Conservation (phyloP, 1,284 basidiomycete genomes). For the Sporisorium sorghi region DNA sequence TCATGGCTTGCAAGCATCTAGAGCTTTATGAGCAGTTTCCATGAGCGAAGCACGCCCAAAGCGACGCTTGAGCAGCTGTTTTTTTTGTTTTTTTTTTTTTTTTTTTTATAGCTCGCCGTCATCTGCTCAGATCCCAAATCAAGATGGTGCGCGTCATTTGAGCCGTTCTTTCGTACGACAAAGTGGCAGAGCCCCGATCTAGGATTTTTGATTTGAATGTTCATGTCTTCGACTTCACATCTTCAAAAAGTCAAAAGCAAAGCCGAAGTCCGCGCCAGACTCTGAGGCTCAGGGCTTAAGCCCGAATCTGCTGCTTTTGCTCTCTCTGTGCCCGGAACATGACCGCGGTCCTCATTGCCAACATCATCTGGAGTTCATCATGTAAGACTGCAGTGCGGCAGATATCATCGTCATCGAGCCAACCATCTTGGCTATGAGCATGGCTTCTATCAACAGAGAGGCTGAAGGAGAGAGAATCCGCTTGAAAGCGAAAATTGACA, state of each 20-base stretch:
- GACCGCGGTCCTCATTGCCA: slow-evolving; percentile 21
- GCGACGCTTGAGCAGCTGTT: too few relatives aligned
- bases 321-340: too few relatives aligned
- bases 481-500: too few relatives aligned
- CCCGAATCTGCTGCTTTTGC: background rate
- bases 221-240: too few relatives aligned
- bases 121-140: background rate
- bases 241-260: background rate
- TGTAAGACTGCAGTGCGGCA: slow-evolving; percentile 16
- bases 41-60: too few relatives aligned
- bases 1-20: too few relatives aligned
- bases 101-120: too few relatives aligned
- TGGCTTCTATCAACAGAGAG: background rate
- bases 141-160: slow-evolving; percentile 1
- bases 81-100: too few relatives aligned
- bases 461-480: background rate
- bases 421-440: background rate
- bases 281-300: slow-evolving; percentile 12
- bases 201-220: too few relatives aligned
- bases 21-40: background rate
- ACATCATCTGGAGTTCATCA: slow-evolving; percentile 2
- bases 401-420: background rate
- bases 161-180: slow-evolving; percentile 4
- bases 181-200: slow-evolving; percentile 1
- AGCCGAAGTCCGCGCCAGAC: slow-evolving; percentile 3